These are phyloP conservation scores for Xylaria flabelliformis DNA, from an alignment of 495 filamentous ascomycete species.

Conservation along the genomic window DNA sequence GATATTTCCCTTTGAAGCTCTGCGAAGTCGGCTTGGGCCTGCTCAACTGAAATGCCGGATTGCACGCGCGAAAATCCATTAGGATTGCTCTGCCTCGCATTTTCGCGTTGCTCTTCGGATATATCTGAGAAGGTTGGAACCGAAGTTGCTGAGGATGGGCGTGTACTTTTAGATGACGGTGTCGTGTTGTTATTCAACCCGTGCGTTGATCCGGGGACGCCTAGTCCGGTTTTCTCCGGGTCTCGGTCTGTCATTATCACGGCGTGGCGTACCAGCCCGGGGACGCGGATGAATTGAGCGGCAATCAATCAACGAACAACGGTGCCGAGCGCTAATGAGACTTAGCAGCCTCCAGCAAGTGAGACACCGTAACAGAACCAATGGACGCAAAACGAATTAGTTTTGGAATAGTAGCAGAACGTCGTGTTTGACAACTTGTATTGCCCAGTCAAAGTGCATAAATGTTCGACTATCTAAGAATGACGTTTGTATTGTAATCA, in stretches of 20 bases:
- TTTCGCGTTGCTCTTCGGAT: conserved; percentile 52
- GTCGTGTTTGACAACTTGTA: neutral
- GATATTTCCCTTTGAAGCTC: conserved; percentile 77
- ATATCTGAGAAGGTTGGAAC: conserved; percentile 44
- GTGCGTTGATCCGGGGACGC: conserved; percentile 15
- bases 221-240: conserved; percentile 28
- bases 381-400: neutral
- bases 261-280: neutral
- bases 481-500: neutral
- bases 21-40: conserved; percentile 78
- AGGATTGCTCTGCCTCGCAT: conserved; percentile 54
- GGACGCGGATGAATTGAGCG: neutral
- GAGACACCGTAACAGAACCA: neutral
- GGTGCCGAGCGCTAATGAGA: neutral
- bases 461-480: conserved; percentile 9
- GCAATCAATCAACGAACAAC: neutral
- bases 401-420: neutral
- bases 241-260: conserved; percentile 29
- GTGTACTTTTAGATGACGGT: conserved; percentile 29
- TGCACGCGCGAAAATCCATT: conserved; percentile 56
- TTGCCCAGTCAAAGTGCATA: neutral
- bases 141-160: conserved; percentile 47
- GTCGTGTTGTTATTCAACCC: conserved; percentile 14
- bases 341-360: neutral
- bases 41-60: conserved; percentile 69